These are phyloP conservation scores for Hortaea werneckii DNA, from an alignment of 2,329 filamentous ascomycete genomes.

Conservation along the genomic window DNA sequence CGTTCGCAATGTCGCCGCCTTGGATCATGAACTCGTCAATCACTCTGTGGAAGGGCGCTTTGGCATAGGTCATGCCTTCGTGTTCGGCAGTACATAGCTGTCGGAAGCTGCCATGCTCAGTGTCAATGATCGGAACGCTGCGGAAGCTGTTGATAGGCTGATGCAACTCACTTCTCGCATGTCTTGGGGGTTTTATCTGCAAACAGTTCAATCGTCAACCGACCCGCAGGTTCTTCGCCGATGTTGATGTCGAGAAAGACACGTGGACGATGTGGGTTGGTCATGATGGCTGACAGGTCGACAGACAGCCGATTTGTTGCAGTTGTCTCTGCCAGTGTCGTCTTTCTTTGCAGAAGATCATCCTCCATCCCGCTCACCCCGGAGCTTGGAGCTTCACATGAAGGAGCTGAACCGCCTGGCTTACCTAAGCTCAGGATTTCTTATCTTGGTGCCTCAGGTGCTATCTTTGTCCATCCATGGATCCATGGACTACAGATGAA, in stretches of 20 bases:
- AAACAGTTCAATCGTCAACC: constrained; percentile 37
- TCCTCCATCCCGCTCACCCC: too few relatives aligned
- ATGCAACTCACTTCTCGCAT: constrained; percentile 33
- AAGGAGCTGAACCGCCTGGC: too few relatives aligned
- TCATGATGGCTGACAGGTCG: constrained; percentile 7
- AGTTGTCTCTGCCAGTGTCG: too few relatives aligned
- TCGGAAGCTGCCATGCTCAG: constrained; percentile 29
- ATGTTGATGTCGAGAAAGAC: constrained; percentile 35
- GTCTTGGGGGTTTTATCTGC: constrained; percentile 35
- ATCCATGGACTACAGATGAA: too few relatives aligned
- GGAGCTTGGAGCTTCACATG: too few relatives aligned
- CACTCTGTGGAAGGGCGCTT: constrained; percentile 30
- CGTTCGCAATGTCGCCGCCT: constrained; percentile 32
- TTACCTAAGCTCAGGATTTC: too few relatives aligned
- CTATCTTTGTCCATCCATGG: too few relatives aligned
- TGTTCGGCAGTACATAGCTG: constrained; percentile 33
- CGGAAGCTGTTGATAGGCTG: neutral
- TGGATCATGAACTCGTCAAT: constrained; percentile 38
- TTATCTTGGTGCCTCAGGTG: too few relatives aligned
- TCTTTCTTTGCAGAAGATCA: too few relatives aligned
- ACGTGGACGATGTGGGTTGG: constrained; percentile 22
- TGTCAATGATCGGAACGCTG: constrained; percentile 5
- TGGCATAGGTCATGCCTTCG: constrained; percentile 28
- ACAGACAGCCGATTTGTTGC: too few relatives aligned
- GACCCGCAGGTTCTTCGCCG: constrained; percentile 31